Evolutionary conservation across 345 rosid species (phyloP), one percentile per base, ranked within the genome.

Genomic region (Aquilaria malaccensis): DNA sequence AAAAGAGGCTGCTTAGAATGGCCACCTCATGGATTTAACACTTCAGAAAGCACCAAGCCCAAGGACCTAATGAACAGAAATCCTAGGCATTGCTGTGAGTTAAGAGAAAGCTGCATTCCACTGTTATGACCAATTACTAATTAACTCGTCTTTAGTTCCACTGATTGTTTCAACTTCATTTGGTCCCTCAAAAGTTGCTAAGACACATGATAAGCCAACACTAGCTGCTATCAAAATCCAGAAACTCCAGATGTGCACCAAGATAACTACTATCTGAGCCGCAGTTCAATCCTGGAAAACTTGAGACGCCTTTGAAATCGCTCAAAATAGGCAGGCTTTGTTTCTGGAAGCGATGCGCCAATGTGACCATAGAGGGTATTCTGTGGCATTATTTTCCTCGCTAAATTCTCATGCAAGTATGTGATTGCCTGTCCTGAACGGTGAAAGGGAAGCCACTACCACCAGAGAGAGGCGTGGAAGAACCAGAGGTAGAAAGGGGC

Each of bases 401-500:
- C 86, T 54, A 77, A 54, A 55, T 73, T 72, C 65, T 87, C 90
- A 32, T 80, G 83, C 66, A 82, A 70, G 72, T 79, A 84, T 29
- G 69, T 52, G 54, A 66, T 58, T 11, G 86, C 61, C 54, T 83
- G 89, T 56, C 73, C 76, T 30, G 70, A 78, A 60, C 74, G 82
- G 70, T 79, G 79, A 70, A 79, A 85, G 0, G 95, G 88, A 69
- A 81, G 54, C 84, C 91, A 56, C 70, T 69, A 30, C 82, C 79
- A 49, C 85, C 82, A 1, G 83, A 74, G 47, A 80, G 75, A 59
- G 85, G 91, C 37, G 91, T 82, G 52, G 91, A 85, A 52, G 91
- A 73, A 11, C 87, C 87, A 2, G 91, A 82, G 45, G 74, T 78
- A 48, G 85, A 64, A 46, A 76, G 83, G 91, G 91, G 67, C 91